Percentiles rank a stretch among this genome's conserved stretches.
These are phyloP conservation scores for Fraxinus quadrangulata DNA, from an alignment of 257 asterid genomes.

Conservation along the genomic window DNA sequence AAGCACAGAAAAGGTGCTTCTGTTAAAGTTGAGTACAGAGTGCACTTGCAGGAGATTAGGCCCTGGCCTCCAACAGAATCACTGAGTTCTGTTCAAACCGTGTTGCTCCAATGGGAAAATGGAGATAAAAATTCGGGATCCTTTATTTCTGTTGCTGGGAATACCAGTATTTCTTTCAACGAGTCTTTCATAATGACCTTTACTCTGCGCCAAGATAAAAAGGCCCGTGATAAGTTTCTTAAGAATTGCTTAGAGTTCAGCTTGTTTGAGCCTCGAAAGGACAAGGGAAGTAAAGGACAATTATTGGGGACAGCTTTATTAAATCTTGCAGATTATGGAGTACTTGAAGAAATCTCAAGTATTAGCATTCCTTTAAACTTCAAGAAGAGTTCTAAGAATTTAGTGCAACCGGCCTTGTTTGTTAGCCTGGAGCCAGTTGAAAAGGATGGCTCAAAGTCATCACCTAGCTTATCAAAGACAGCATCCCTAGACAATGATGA, in stretches of 20 bases:
- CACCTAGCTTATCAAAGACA: slow-evolving; percentile 58
- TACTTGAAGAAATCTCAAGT: slow-evolving; percentile 44
- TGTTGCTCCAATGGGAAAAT: slow-evolving; percentile 77
- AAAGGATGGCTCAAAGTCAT: slow-evolving; percentile 61
- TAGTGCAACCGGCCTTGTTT: slow-evolving; percentile 55
- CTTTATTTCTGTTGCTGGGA: slow-evolving; percentile 57
- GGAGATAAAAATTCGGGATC: slow-evolving; percentile 65
- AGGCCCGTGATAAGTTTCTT: slow-evolving; percentile 46
- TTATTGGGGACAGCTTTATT: slow-evolving; percentile 64
- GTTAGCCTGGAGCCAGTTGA: slow-evolving; percentile 60
- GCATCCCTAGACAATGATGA: slow-evolving; percentile 60
- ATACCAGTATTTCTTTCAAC: slow-evolving; percentile 52
- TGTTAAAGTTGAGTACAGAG: slow-evolving; percentile 48
- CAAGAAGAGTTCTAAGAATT: slow-evolving; percentile 55
- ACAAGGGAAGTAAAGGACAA: slow-evolving; percentile 58
- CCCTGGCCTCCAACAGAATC: slow-evolving; percentile 93
- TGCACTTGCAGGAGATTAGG: slow-evolving; percentile 63
- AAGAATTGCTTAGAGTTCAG: slow-evolving; percentile 73
- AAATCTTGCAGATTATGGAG: slow-evolving; percentile 78
- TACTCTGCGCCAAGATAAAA: slow-evolving; percentile 52
- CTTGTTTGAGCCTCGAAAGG: slow-evolving; percentile 73
- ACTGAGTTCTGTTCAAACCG: slow-evolving; percentile 62
- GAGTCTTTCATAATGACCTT: slow-evolving; percentile 64
- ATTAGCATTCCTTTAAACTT: slow-evolving; percentile 59
- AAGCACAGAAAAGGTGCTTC: slow-evolving; percentile 57